Conservation (phyloP, 2,329 filamentous ascomycete species). For the Talaromyces sp. region DNA sequence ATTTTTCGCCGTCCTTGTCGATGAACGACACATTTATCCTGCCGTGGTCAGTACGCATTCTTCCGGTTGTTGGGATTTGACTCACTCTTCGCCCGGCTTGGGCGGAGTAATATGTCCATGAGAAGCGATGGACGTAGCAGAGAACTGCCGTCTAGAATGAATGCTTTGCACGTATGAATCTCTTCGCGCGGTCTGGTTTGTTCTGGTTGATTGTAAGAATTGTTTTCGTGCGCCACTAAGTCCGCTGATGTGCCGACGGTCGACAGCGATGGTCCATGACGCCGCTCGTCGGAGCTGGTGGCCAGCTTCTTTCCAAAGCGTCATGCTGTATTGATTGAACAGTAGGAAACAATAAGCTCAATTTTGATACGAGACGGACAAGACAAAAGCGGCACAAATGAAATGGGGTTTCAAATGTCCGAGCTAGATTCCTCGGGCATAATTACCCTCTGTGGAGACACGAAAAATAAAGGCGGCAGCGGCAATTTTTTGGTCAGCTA, state of each 20-base stretch:
- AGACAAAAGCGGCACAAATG: not conserved
- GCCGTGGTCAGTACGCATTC: not conserved
- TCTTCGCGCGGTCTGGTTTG: slow-evolving; percentile 12
- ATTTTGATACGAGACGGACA: not conserved
- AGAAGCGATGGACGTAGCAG: slow-evolving; percentile 54
- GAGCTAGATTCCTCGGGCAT: not conserved
- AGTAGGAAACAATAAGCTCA: not conserved
- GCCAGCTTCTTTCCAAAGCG: slow-evolving; percentile 33
- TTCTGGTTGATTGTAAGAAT: slow-evolving; percentile 13
- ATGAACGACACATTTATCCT: slow-evolving; percentile 84
- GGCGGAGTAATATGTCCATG: slow-evolving; percentile 83
- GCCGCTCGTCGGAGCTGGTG: slow-evolving; percentile 46
- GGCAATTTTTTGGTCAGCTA: slow-evolving; percentile 3
- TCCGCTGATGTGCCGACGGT: slow-evolving; percentile 36
- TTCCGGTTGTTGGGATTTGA: slow-evolving; percentile 18
- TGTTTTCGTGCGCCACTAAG: slow-evolving; percentile 21
- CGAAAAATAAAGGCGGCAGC: slow-evolving; percentile 6
- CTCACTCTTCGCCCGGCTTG: slow-evolving; percentile 87
- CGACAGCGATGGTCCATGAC: slow-evolving; percentile 58
- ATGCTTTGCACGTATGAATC: slow-evolving; percentile 24
- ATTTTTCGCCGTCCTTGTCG: slow-evolving; percentile 76
- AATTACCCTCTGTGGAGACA: slow-evolving; percentile 15
- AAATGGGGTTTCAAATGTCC: not conserved
- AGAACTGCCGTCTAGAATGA: slow-evolving; percentile 55
- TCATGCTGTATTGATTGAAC: slow-evolving; percentile 24